phyloP scores from a whole-genome alignment of 2,329 filamentous ascomycete species.

The Colletotrichum ledebouriae region DNA sequence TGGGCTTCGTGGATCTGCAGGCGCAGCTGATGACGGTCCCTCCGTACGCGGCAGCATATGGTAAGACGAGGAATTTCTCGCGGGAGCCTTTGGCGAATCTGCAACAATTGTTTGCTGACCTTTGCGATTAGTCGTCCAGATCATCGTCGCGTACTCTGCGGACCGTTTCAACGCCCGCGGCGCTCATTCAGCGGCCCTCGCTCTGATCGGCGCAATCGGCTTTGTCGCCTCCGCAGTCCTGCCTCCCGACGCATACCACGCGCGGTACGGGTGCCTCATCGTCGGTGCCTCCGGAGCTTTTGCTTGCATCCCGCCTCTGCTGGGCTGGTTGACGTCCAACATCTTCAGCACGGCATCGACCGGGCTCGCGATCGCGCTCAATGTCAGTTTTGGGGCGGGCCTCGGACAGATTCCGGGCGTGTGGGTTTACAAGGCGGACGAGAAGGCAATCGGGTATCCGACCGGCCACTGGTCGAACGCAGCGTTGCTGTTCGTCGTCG shows the following conservation, averaged over 20 bases:
- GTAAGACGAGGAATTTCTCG: conserved; percentile 47
- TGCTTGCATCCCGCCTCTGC: conserved; percentile 75
- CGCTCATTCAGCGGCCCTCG: conserved; percentile 58
- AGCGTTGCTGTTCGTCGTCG: conserved; percentile 70
- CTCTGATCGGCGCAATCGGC: conserved; percentile 54
- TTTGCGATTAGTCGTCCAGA: conserved; percentile 52
- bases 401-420: conserved; percentile 79
- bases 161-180: conserved; percentile 71
- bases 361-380: conserved; percentile 78
- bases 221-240: conserved; percentile 75
- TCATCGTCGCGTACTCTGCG: conserved; percentile 68
- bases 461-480: conserved; percentile 79
- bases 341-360: conserved; percentile 74
- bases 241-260: conserved; percentile 64
- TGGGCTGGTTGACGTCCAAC: conserved; percentile 80
- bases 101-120: neutral
- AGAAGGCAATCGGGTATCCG: conserved; percentile 72
- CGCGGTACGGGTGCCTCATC: conserved; percentile 78
- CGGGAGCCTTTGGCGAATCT: neutral
- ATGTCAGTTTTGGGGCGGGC: conserved; percentile 75
- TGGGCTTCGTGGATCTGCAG: conserved; percentile 63
- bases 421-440: conserved; percentile 78
- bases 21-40: conserved; percentile 77
- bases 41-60: conserved; percentile 72
- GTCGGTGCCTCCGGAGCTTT: conserved; percentile 77